Evolutionary conservation across 495 filamentous ascomycete genomes (phyloP).

Genomic region (Podospora comata): DNA sequence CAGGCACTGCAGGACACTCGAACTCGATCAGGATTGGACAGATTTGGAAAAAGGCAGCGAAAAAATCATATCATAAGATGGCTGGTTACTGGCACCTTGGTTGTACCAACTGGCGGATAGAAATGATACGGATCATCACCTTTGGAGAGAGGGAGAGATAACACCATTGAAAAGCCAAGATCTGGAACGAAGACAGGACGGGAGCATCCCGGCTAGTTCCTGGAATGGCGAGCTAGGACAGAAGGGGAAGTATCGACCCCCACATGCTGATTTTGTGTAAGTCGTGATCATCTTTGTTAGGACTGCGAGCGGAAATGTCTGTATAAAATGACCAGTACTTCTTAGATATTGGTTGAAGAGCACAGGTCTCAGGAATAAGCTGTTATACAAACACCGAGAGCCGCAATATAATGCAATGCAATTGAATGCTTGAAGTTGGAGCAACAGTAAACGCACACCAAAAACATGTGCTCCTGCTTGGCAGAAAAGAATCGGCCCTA

Average conservation of each 20-base stretch:
- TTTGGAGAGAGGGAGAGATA: slow-evolving; percentile 16
- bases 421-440: background rate
- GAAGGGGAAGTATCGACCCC: background rate
- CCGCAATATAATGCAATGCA: background rate
- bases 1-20: background rate
- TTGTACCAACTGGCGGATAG: slow-evolving; percentile 5
- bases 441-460: background rate
- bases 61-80: slow-evolving; percentile 17
- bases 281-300: background rate
- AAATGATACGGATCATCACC: background rate
- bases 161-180: slow-evolving; percentile 21
- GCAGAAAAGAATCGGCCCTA: background rate
- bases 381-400: background rate
- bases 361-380: too few species aligned
- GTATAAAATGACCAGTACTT: too few species aligned
- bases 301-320: background rate
- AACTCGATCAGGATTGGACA: slow-evolving; percentile 12
- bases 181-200: background rate
- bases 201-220: background rate
- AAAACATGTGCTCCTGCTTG: background rate
- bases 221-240: background rate
- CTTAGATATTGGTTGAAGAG: too few species aligned
- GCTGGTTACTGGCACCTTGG: background rate
- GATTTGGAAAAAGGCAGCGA: background rate
- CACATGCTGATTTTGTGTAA: background rate